Evolutionary conservation across 1,284 basidiomycete genomes (phyloP).

Genomic region (Apiotrichum porosum): DNA sequence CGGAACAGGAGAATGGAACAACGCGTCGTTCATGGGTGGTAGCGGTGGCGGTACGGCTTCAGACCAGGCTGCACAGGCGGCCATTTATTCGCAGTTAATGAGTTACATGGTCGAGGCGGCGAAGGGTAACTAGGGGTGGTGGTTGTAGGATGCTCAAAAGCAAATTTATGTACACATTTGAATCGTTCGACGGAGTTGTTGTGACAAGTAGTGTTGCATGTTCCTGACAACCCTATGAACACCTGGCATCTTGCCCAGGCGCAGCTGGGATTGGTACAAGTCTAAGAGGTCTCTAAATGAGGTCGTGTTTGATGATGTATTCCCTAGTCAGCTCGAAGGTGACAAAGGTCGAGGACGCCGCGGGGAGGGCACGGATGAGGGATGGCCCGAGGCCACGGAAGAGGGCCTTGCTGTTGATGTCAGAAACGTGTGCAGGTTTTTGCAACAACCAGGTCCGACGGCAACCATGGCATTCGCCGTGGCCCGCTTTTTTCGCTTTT

Average conservation of each 20-base stretch:
- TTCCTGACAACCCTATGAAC: too few species aligned
- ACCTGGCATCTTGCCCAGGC: too few species aligned
- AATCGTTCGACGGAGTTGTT: too few species aligned
- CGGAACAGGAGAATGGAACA: too few species aligned
- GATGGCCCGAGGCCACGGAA: slow-evolving; percentile 70
- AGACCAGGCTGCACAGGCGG: slow-evolving; percentile 14
- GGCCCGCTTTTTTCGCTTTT: too few species aligned
- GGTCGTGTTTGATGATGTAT: slow-evolving; percentile 34
- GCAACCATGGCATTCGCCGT: not conserved
- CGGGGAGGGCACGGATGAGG: slow-evolving; percentile 72
- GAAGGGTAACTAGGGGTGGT: not conserved
- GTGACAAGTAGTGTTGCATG: too few species aligned
- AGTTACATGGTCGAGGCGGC: slow-evolving; percentile 28
- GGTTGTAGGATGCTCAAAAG: not conserved
- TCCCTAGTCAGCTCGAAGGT: slow-evolving; percentile 76
- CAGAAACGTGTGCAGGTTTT: not conserved
- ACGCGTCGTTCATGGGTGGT: too few species aligned
- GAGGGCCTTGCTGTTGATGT: slow-evolving; percentile 57
- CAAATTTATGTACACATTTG: too few species aligned
- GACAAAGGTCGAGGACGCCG: slow-evolving; percentile 86
- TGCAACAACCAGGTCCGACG: not conserved
- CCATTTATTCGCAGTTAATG: slow-evolving; percentile 28
- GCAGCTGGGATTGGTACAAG: too few species aligned
- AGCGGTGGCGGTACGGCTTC: too few species aligned
- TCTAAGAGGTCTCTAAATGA: slow-evolving; percentile 21